Evolutionary conservation across 345 rosid species (phyloP), one percentile per base, ranked within the genome.

Genomic region (Draba incana): DNA sequence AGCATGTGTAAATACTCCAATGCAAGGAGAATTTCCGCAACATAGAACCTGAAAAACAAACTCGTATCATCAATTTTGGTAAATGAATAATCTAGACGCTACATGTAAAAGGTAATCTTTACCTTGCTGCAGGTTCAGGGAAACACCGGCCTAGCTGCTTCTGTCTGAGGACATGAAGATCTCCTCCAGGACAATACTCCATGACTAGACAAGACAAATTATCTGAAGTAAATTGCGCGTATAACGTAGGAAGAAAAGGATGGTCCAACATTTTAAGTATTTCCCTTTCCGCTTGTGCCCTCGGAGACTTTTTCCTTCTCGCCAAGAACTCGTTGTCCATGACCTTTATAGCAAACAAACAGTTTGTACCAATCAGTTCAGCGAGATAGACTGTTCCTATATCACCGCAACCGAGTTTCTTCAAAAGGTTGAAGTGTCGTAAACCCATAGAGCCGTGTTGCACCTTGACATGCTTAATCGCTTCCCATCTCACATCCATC

Each of bases 171-270:
- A 93, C 98, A 51, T 93, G 98, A 54, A 93, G 79, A 80, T 93
- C 98, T 62, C 98, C 98, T 54, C 97, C 96, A 6, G 98, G 98
- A 79, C 98, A 93, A 75, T 83, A 93, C 72, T 93, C 98, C 97
- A 93, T 93, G 57, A 93, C 97, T 31, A 93, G 80, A 76, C 98
- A 93, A 35, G 92, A 90, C 68, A 93, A 77, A 73, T 88, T 88
- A 74, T 93, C 95, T 7, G 94, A 84, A 31, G 94, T 86, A 65
- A 93, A 93, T 53, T 93, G 98, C 0, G 95, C 75, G 64, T 84
- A 93, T 28, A 93, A 71, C n/a, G 98, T 90, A 62, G 98, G 98
- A 37, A 93, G 92, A 77, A 93, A 93, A 16, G 98, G 98, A 77
- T 93, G 98, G 57, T 93, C 98, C 76, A 93, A 75, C 82, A 88